Evolutionary conservation across 108 stramenopile species (phyloP).

Genomic region (Skeletonema potamos): DNA sequence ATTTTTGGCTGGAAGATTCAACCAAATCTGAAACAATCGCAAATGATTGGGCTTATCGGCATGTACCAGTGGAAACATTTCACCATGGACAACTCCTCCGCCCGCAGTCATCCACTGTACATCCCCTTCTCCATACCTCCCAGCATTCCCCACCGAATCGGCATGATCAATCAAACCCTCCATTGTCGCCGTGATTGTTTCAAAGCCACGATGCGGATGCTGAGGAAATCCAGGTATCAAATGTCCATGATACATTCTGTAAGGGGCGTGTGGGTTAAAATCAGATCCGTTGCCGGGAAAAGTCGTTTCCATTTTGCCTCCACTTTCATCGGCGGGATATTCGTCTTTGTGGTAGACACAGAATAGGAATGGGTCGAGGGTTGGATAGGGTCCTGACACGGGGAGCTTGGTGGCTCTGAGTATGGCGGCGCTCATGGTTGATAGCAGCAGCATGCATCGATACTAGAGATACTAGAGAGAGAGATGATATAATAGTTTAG

Average conservation of each 20-base stretch:
- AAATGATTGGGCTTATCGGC: constrained; percentile 39
- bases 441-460: not conserved
- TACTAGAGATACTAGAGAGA: no score
- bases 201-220: constrained; percentile 89
- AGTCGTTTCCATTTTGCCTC: constrained; percentile 48
- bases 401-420: constrained; percentile 40
- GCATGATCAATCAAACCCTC: constrained; percentile 77
- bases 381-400: constrained; percentile 62
- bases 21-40: constrained; percentile 79
- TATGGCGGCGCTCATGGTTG: constrained; percentile 28
- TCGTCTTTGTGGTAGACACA: constrained; percentile 83
- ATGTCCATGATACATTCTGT: constrained; percentile 77
- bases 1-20: constrained; percentile 68
- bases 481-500: no score
- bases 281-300: constrained; percentile 56
- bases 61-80: constrained; percentile 67
- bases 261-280: constrained; percentile 51
- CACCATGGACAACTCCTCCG: constrained; percentile 75
- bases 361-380: constrained; percentile 80
- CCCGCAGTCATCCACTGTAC: constrained; percentile 95
- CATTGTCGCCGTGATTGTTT: constrained; percentile 85
- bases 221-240: constrained; percentile 58
- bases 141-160: constrained; percentile 73
- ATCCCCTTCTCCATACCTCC: constrained; percentile 71
- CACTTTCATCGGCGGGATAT: constrained; percentile 59